These are phyloP conservation scores for Cercospora janseana DNA, from an alignment of 2,329 filamentous ascomycete species.

Conservation along the genomic window DNA sequence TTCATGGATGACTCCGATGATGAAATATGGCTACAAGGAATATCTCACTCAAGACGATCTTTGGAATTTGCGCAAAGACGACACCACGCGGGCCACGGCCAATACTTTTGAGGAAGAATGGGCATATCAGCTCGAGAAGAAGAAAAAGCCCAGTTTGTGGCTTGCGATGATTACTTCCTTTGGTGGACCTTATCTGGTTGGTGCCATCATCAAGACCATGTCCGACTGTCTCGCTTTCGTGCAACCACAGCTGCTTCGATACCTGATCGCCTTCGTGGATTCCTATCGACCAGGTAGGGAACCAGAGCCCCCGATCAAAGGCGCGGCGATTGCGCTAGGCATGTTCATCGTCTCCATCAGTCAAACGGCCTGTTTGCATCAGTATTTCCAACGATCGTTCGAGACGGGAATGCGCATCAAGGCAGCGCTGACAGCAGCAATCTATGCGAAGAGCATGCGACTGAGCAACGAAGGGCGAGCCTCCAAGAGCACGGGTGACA, in stretches of 20 bases:
- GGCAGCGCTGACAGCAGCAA: slow-evolving; percentile 80
- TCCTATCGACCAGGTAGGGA: slow-evolving; percentile 64
- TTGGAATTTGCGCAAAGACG: slow-evolving; percentile 81
- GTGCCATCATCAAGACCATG: slow-evolving; percentile 80
- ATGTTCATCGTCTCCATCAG: slow-evolving; percentile 88
- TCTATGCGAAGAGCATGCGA: slow-evolving; percentile 86
- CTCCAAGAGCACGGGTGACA: slow-evolving; percentile 89
- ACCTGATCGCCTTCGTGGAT: slow-evolving; percentile 78
- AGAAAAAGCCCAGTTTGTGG: slow-evolving; percentile 75
- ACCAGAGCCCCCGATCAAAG: slow-evolving; percentile 76
- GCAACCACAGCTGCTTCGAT: slow-evolving; percentile 84
- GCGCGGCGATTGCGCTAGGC: slow-evolving; percentile 79
- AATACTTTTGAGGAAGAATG: slow-evolving; percentile 70
- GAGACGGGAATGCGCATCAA: slow-evolving; percentile 97
- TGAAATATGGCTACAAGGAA: slow-evolving; percentile 89
- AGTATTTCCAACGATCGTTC: slow-evolving; percentile 95
- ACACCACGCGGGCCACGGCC: slow-evolving; percentile 74
- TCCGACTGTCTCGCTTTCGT: slow-evolving; percentile 84
- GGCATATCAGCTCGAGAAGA: slow-evolving; percentile 69
- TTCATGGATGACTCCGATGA: slow-evolving; percentile 97
- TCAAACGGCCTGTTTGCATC: slow-evolving; percentile 88
- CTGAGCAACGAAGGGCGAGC: slow-evolving; percentile 91
- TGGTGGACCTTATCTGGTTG: slow-evolving; percentile 77
- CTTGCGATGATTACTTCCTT: slow-evolving; percentile 79
- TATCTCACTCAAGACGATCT: slow-evolving; percentile 92